Conservation (phyloP, 2,329 filamentous ascomycete species). For the Penicillium concentricum region DNA sequence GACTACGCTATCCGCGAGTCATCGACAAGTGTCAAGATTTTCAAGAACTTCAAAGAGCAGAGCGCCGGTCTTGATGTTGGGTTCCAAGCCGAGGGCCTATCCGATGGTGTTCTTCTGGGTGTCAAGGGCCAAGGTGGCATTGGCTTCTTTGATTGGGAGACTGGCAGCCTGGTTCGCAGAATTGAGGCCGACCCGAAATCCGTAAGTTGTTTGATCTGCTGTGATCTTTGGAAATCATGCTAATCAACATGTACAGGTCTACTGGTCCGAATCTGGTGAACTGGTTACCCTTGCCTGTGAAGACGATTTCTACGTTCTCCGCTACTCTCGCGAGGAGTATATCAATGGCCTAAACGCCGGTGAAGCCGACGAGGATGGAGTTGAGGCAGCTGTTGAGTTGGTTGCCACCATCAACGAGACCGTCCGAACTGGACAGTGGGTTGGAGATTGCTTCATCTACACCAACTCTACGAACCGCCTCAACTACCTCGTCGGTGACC, state of each 20-base stretch:
- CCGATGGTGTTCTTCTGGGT: conserved; percentile 84
- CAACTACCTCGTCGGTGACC: conserved; percentile 96
- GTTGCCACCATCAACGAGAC: conserved; percentile 93
- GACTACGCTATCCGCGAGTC: conserved; percentile 98
- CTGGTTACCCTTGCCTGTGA: conserved; percentile 90
- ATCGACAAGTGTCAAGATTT: conserved; percentile 89
- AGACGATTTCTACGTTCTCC: conserved; percentile 89
- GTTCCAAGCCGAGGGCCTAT: conserved; percentile 89
- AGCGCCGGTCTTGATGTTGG: conserved; percentile 84
- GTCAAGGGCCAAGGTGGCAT: conserved; percentile 94
- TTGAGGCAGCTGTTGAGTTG: conserved; percentile 93
- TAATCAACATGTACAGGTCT: conserved; percentile 59
- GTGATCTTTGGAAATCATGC: conserved; percentile 5
- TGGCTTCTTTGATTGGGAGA: conserved; percentile 95
- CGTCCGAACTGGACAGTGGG: conserved; percentile 93
- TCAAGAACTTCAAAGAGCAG: conserved; percentile 97
- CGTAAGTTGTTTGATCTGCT: conserved; percentile 39
- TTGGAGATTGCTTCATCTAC: conserved; percentile 98
- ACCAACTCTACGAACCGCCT: conserved; percentile 94
- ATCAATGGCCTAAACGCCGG: conserved; percentile 78
- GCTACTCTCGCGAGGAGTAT: conserved; percentile 88
- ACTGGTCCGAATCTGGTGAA: conserved; percentile 97
- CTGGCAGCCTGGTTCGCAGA: conserved; percentile 80
- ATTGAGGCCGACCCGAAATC: conserved; percentile 75
- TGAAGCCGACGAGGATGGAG: conserved; percentile 82